Evolutionary conservation across 331 rosid genomes (phyloP).

Genomic region (Rosa hybrid): DNA sequence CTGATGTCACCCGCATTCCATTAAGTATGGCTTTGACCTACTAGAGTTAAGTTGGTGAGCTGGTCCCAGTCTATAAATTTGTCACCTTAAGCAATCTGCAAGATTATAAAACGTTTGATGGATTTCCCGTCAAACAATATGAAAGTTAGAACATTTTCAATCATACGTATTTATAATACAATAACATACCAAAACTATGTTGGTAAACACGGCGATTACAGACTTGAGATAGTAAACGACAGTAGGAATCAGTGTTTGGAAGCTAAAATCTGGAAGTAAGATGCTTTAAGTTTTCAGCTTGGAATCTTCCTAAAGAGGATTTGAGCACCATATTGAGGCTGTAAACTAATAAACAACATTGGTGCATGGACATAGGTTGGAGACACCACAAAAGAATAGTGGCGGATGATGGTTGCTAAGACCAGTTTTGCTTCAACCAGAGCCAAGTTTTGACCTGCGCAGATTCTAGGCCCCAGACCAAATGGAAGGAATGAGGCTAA

Average conservation of each 20-base stretch:
- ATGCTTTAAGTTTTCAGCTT: not conserved
- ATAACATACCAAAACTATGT: not conserved
- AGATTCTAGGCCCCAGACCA: constrained; percentile 62
- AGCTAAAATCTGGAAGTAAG: too few species aligned
- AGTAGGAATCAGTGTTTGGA: not conserved
- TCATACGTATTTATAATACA: not conserved
- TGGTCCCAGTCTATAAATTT: too few species aligned
- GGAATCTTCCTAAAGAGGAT: constrained; percentile 43
- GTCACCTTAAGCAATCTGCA: too few species aligned
- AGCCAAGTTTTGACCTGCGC: constrained; percentile 77
- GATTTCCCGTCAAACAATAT: not conserved
- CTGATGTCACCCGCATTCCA: too few species aligned
- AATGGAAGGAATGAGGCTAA: constrained; percentile 65
- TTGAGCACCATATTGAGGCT: constrained; percentile 82
- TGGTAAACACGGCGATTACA: not conserved
- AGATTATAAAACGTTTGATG: not conserved
- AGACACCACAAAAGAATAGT: constrained; percentile 48
- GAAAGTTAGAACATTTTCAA: too few species aligned
- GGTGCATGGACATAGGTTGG: constrained; percentile 68
- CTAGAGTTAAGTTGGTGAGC: too few species aligned
- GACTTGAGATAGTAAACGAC: not conserved
- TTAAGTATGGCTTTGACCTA: too few species aligned
- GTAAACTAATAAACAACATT: constrained; percentile 45
- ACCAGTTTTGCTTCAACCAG: constrained; percentile 61
- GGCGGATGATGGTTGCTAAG: constrained; percentile 50